Conservation (phyloP, 148 eudicot species). For the Vaccinium macrocarpon region DNA sequence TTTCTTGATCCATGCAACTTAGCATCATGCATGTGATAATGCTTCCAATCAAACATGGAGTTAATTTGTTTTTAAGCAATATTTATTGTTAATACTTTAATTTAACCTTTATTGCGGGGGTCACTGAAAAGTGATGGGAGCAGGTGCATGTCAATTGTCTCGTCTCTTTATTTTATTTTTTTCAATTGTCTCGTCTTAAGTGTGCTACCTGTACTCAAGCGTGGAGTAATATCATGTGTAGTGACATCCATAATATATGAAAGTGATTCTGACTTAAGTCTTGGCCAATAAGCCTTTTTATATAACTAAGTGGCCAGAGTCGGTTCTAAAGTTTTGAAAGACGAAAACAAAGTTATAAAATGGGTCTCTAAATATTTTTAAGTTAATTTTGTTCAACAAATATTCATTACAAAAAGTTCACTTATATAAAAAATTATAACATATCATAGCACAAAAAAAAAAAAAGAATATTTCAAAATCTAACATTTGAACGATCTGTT, state of each 20-base stretch:
- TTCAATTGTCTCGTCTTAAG: neutral
- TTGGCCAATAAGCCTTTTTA: neutral
- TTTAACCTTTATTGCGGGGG: neutral
- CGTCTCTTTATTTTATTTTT: too few relatives aligned
- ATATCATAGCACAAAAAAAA: too few relatives aligned
- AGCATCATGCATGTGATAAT: neutral
- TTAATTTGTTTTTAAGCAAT: neutral
- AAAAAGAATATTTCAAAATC: too few relatives aligned
- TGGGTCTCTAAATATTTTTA: too few relatives aligned
- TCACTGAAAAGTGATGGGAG: neutral
- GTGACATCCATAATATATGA: neutral
- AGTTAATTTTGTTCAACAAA: too few relatives aligned
- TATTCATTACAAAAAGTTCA: too few relatives aligned
- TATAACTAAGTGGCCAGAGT: too few relatives aligned
- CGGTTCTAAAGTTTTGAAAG: too few relatives aligned
- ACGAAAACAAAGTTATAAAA: too few relatives aligned
- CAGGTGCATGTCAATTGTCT: constrained; percentile 9
- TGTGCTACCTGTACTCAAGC: neutral
- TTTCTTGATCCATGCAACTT: neutral
- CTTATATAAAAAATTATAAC: too few relatives aligned
- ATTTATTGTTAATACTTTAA: neutral
- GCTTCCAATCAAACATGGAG: neutral
- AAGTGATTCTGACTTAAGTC: neutral
- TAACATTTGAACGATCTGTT: too few relatives aligned
- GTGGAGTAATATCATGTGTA: neutral